Base-by-base conservation (phyloP, 2,329 filamentous ascomycete genomes). In the Alternaria panax region DNA sequence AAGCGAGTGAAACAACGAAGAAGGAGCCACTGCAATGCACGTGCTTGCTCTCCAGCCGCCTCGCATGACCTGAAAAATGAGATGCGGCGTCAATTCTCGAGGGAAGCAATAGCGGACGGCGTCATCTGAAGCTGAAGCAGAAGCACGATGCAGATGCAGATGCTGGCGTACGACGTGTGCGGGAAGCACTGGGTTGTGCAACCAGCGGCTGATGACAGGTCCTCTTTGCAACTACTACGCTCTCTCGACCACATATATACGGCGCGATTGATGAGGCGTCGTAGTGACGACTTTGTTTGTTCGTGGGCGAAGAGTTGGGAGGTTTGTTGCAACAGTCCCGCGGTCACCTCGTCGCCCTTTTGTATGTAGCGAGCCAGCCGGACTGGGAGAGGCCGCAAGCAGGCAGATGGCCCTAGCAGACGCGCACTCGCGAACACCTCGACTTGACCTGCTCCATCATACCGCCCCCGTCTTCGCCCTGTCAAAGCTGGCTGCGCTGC, bases 361-460 rank as follows among this genome's bases (percentile, higher is more conserved):
- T 45, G 52, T 54, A 59, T 45, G 52, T 54, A 59, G 46, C 47
- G 57, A 59, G 45, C 57, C 52, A 45, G 46, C 57, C 57, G 32
- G 40, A 30, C 51, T 56, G 55, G 52, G 46, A n/a, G 52, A 55
- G 24, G 51, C 55, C 52, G 52, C 53, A 55, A 54, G 30, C 53
- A 46, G 48, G 51, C 56, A 42, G 56, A 46, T 58, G 41, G 50
- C 51, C 46, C 57, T 48, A 57, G 55, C 28, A 54, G 53, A 54
- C 42, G 53, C 62, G 55, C 67, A 59, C 60, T 67, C 57, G 62
- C 61, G 66, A 55, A 63, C 62, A 64, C 62, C 55, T 65, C 46
- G 51, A 54, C 62, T 53, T 34, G 30, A 50, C 54, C 47, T 45
- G 45, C 57, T 16, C 45, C 51, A 51, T 54, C 51, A 51, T 54